phyloP scores from a whole-genome alignment of 345 rosid genomes.

The Eucalyptus pauciflora region DNA sequence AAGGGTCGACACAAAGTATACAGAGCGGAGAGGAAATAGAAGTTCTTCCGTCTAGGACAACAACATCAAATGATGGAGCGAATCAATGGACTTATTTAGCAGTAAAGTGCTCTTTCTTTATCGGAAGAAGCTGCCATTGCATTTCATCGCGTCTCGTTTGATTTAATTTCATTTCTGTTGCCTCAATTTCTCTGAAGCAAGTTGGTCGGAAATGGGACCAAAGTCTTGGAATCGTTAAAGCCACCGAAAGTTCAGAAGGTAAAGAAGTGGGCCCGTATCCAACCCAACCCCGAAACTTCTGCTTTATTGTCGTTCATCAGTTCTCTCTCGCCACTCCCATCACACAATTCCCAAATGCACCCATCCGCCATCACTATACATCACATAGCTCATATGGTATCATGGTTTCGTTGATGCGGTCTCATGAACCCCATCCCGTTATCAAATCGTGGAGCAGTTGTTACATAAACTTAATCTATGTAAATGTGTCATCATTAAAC shows the following conservation, averaged over 20 bases:
- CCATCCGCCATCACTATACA: background rate
- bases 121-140: background rate
- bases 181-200: background rate
- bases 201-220: background rate
- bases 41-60: background rate
- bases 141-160: background rate
- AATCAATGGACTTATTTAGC: background rate
- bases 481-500: too few relatives aligned
- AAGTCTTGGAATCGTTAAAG: background rate
- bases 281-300: background rate
- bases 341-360: background rate
- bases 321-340: background rate
- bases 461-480: too few relatives aligned
- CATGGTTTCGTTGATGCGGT: too few relatives aligned
- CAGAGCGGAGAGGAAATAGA: background rate
- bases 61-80: background rate
- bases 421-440: background rate
- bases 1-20: background rate
- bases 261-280: background rate
- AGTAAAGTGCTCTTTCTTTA: background rate
- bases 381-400: background rate
- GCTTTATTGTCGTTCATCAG: background rate
- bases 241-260: background rate
- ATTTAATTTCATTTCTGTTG: background rate
- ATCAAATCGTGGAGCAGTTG: background rate